Conservation (phyloP, 306 rosid genomes). For the Vigna mungo region DNA sequence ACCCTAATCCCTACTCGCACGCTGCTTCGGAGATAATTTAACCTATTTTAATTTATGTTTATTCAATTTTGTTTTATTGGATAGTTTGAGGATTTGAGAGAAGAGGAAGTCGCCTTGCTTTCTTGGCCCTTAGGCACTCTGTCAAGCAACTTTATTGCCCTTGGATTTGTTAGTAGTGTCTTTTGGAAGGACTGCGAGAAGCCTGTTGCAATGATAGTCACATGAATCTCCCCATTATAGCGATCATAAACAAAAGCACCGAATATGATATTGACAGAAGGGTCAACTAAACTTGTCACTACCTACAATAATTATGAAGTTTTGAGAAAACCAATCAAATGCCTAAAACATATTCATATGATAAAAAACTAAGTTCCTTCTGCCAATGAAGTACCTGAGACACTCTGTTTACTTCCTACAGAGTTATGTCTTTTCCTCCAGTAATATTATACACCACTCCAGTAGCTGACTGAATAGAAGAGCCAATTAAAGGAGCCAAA, state of each 20-base stretch:
- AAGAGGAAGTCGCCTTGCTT: constrained; percentile 57
- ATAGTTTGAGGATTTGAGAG: constrained; percentile 52
- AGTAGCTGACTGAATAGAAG: constrained; percentile 92
- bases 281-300: constrained; percentile 96
- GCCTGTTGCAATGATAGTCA: constrained; percentile 92
- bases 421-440: constrained; percentile 94
- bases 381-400: constrained; percentile 74
- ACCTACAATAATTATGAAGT: constrained; percentile 57
- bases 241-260: constrained; percentile 96
- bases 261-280: constrained; percentile 92
- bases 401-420: constrained; percentile 93
- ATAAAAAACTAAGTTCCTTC: constrained; percentile 31
- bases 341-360: constrained; percentile 23
- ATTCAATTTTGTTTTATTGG: not conserved
- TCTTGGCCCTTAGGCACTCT: constrained; percentile 62
- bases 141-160: constrained; percentile 72
- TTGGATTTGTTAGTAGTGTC: constrained; percentile 84
- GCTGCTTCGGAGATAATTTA: no score
- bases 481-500: constrained; percentile 89
- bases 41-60: no score
- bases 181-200: constrained; percentile 93
- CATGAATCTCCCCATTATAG: constrained; percentile 89
- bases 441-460: constrained; percentile 94
- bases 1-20: no score
- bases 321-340: not conserved